phyloP scores from a whole-genome alignment of 192 early-diverging fungal genomes.

The Backusella tuberculispora region DNA sequence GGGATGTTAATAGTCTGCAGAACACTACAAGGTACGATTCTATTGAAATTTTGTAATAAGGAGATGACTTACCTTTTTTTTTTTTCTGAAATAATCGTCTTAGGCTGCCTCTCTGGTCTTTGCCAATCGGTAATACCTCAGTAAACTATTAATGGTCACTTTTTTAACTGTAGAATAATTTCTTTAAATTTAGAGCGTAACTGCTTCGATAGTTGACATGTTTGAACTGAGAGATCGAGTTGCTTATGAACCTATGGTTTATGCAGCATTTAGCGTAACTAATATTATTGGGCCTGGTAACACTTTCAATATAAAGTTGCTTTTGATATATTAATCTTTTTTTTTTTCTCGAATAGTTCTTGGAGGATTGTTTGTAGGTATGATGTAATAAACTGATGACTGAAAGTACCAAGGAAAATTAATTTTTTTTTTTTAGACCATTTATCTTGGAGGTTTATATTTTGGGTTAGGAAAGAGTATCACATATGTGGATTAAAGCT shows the following conservation, averaged over 20 bases:
- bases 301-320: neutral
- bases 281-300: neutral
- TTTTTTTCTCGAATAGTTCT: neutral
- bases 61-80: neutral
- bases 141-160: too few species aligned
- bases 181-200: neutral
- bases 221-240: constrained; percentile 2
- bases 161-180: neutral
- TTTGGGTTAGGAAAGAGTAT: constrained; percentile 3
- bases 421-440: neutral
- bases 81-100: neutral
- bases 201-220: neutral
- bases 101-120: neutral
- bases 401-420: neutral
- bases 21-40: neutral
- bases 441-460: constrained; percentile 3
- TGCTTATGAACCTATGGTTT: constrained; percentile 2
- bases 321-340: neutral
- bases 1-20: neutral
- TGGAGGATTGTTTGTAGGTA: neutral
- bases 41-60: neutral
- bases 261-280: neutral
- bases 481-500: neutral
- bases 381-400: neutral
- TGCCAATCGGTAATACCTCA: neutral